Evolutionary conservation across 352 stramenopile species (phyloP), one percentile per base, ranked within the genome.

Genomic region (Thraustochytrium sp.): DNA sequence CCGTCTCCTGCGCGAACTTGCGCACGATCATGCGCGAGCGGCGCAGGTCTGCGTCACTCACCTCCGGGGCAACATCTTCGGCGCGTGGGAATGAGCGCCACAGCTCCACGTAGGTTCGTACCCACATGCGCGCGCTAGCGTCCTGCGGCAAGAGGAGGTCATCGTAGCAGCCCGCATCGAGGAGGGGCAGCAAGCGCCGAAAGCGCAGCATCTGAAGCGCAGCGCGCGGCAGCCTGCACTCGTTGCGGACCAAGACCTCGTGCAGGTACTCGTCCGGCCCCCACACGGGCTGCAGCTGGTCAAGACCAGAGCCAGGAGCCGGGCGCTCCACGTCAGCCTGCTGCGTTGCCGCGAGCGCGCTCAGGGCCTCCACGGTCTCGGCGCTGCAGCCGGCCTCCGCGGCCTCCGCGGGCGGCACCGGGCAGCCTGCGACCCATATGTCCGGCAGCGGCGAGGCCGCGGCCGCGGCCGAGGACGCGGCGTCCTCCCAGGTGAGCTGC

Each of bases 251-350:
- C 8, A 80, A 21, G 44, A 80, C 13, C 18, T 11, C 26, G 51
- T 68, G 26, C 5, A 80, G 49, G 53, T 80, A 80, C 31, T 80
- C 68, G 51, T 80, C 68, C 18, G 4, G 8, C 9, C 26, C 63
- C 68, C 68, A 80, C 21, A 80, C 42, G 18, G 68, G 68, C 31
- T 80, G 68, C 37, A 64, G 13, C 18, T 51, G 13, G n/a, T 61
- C 68, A 21, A 80, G 48, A 36, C 40, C 36, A 37, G 8, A n/a
- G n/a, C n/a, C n/a, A n/a, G n/a, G 18, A 29, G 18, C 65, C 26
- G 11, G 63, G 42, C 68, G 49, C 40, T 13, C 9, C 26, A 0
- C 46, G 29, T 49, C 16, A 26, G n/a, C 11, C 0, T 21, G n/a
- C 36, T 8, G 34, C 18, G n/a, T 18, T 0, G 36, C 8, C 61